phyloP scores from a whole-genome alignment of 352 stramenopile species.

The Pythium biforme region DNA sequence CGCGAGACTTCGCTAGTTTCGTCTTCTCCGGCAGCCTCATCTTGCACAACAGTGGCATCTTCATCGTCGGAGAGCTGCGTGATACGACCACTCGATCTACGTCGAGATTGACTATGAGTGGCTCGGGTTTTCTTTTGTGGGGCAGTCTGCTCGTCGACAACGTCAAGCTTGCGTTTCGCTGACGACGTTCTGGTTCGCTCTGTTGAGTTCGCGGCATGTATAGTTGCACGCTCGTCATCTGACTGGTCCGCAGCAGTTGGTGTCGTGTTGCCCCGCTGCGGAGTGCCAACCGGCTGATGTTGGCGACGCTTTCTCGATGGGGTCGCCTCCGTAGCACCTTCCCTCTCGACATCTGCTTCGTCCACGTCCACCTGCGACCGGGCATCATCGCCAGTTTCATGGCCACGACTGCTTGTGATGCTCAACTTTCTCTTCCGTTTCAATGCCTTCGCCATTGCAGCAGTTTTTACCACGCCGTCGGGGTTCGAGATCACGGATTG shows the following conservation, averaged over 20 bases:
- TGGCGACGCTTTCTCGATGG: not conserved
- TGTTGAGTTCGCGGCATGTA: not conserved
- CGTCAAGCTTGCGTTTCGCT: constrained; percentile 24
- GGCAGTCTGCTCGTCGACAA: constrained; percentile 12
- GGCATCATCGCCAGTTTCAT: constrained; percentile 4
- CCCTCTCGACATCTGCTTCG: constrained; percentile 2
- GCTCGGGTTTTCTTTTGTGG: constrained; percentile 12
- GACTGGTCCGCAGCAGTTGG: not conserved
- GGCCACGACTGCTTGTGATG: constrained; percentile 1
- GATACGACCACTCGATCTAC: constrained; percentile 18
- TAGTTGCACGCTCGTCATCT: not conserved
- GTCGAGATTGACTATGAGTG: constrained; percentile 5
- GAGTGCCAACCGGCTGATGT: not conserved
- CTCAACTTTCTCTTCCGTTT: constrained; percentile 24
- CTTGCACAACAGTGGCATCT: constrained; percentile 11
- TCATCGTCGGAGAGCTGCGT: constrained; percentile 29
- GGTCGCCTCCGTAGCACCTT: not conserved
- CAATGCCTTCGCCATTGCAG: constrained; percentile 6
- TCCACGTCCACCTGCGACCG: constrained; percentile 13
- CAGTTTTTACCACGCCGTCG: constrained; percentile 20
- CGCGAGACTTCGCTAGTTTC: not conserved
- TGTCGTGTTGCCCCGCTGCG: not conserved
- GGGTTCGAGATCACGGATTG: constrained; percentile 31
- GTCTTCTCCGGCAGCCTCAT: not conserved
- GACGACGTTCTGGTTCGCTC: constrained; percentile 5